phyloP scores from a whole-genome alignment of 495 filamentous ascomycete genomes.

The Hypoxylon lenormandii region DNA sequence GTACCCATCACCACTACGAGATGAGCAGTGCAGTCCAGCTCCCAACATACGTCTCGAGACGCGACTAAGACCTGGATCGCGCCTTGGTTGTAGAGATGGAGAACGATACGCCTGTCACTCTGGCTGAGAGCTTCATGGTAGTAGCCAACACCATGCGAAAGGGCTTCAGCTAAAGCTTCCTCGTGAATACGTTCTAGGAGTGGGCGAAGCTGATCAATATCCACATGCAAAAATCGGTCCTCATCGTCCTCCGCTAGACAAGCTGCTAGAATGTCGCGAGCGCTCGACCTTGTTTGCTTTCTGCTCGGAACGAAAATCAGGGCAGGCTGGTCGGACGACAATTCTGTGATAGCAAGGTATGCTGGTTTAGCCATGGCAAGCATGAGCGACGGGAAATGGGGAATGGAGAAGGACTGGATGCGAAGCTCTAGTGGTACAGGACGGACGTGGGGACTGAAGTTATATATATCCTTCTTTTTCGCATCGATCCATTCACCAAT shows the following conservation, averaged over 20 bases:
- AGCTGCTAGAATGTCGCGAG: constrained; percentile 86
- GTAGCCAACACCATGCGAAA: constrained; percentile 97
- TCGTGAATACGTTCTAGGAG: constrained; percentile 85
- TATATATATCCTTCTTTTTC: constrained; percentile 97
- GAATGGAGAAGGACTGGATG: constrained; percentile 94
- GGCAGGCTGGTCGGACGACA: constrained; percentile 87
- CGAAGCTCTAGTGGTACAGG: constrained; percentile 91
- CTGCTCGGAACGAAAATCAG: constrained; percentile 91
- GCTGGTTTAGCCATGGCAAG: constrained; percentile 96
- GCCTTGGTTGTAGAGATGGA: constrained; percentile 88
- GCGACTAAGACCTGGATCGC: constrained; percentile 94
- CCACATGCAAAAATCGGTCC: constrained; percentile 88
- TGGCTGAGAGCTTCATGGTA: constrained; percentile 91
- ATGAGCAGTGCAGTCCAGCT: constrained; percentile 87
- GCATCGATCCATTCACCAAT: constrained; percentile 99
- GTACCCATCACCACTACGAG: constrained; percentile 97
- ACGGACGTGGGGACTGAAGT: constrained; percentile 93
- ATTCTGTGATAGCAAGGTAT: constrained; percentile 84
- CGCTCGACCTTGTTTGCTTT: constrained; percentile 89
- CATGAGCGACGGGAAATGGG: constrained; percentile 98
- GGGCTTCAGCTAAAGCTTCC: constrained; percentile 83
- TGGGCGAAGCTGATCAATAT: constrained; percentile 81
- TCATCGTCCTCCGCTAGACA: constrained; percentile 91
- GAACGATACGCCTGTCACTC: constrained; percentile 91
- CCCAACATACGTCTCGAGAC: constrained; percentile 96